A percentile compares a stretch with the other conserved stretches of the same genome.
phyloP scores from a whole-genome alignment of 805 yeast genomes.

The Candida qinlingensis region DNA sequence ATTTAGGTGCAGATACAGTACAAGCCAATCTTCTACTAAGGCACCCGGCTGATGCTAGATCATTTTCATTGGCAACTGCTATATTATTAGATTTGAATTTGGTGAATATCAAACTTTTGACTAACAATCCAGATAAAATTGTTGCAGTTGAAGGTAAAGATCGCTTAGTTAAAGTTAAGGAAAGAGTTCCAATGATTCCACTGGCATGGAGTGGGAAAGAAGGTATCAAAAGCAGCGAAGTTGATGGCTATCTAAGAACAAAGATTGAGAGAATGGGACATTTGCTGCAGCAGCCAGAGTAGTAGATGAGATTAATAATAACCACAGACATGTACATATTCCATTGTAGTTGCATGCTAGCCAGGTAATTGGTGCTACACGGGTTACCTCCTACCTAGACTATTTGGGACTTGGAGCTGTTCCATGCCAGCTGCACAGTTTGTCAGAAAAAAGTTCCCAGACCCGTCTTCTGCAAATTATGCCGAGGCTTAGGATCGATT shows the following conservation, averaged over 20 bases:
- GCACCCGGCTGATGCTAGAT: constrained; percentile 98
- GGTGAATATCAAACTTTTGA: constrained; percentile 64
- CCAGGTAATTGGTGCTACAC: too few species aligned
- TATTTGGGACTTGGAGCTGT: too few species aligned
- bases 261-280: constrained; percentile 98
- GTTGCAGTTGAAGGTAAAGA: constrained; percentile 89
- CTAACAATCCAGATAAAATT: constrained; percentile 95
- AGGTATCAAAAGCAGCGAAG: constrained; percentile 74
- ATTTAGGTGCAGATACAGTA: constrained; percentile 97
- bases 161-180: constrained; percentile 66
- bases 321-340: not conserved
- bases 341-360: not conserved
- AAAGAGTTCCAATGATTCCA: constrained; percentile 96
- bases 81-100: constrained; percentile 81
- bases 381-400: too few species aligned
- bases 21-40: constrained; percentile 88
- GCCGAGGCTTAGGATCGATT: too few species aligned
- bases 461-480: too few species aligned
- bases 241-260: constrained; percentile 89
- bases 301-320: not conserved
- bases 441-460: too few species aligned
- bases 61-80: constrained; percentile 90
- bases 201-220: constrained; percentile 65
- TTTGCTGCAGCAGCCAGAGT: constrained; percentile 47
- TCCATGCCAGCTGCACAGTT: too few species aligned